A percentile compares a stretch with the other conserved stretches of the same genome.
These are phyloP conservation scores for Penicillium ucsense DNA, from an alignment of 495 filamentous ascomycete species.

Conservation along the genomic window DNA sequence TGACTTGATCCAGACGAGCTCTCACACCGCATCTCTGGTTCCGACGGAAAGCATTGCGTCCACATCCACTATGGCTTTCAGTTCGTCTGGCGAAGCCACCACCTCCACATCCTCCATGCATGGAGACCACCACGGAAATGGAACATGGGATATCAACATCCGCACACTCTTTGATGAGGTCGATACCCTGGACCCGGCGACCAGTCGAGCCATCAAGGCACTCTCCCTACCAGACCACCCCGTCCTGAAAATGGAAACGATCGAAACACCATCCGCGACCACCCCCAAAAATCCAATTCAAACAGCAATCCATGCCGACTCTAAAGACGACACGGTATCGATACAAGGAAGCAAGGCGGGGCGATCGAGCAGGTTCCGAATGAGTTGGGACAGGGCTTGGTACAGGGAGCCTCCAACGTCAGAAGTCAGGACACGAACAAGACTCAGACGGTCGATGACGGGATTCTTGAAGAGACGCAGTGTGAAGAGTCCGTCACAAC, in stretches of 20 bases:
- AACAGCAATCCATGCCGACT: no score
- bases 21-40: slow-evolving; percentile 5
- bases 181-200: slow-evolving; percentile 1
- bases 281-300: slow-evolving; percentile 5
- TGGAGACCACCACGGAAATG: slow-evolving; percentile 2
- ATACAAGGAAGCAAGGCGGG: background rate
- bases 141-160: slow-evolving; percentile 5
- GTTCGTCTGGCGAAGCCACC: slow-evolving; percentile 5
- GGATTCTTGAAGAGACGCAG: slow-evolving; percentile 6
- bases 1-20: slow-evolving; percentile 15
- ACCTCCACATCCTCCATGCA: slow-evolving; percentile 5
- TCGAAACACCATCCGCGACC: slow-evolving; percentile 2
- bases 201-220: slow-evolving; percentile 1
- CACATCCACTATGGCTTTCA: slow-evolving; percentile 8
- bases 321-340: no score
- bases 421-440: background rate
- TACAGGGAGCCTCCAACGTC: background rate
- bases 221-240: slow-evolving; percentile 13
- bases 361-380: background rate
- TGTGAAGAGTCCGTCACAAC: slow-evolving; percentile 7
- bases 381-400: background rate
- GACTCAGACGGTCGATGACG: slow-evolving; percentile 10
- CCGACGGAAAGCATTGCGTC: slow-evolving; percentile 10
- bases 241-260: slow-evolving; percentile 12
- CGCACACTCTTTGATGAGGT: slow-evolving; percentile 11